phyloP scores from a whole-genome alignment of 495 filamentous ascomycete genomes.

The Neurospora terricola region DNA sequence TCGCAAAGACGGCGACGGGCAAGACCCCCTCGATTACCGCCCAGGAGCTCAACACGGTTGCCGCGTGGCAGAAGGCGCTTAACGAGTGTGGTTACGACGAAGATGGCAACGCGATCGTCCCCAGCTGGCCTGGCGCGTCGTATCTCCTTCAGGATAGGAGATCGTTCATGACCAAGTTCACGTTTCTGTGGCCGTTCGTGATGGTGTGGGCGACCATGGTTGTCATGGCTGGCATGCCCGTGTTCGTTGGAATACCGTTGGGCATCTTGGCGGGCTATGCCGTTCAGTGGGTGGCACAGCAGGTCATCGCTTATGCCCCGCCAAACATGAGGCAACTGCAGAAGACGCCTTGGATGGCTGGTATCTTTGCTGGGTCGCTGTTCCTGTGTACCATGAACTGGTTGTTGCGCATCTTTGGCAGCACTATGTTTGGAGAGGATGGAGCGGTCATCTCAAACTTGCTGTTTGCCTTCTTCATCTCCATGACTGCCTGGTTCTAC shows the following conservation, averaged over 20 bases:
- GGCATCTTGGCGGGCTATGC: slow-evolving; percentile 53
- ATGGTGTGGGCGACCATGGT: slow-evolving; percentile 59
- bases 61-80: slow-evolving; percentile 75
- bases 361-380: slow-evolving; percentile 80
- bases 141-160: slow-evolving; percentile 61
- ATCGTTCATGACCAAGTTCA: slow-evolving; percentile 68
- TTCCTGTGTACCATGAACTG: slow-evolving; percentile 78
- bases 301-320: slow-evolving; percentile 69
- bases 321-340: slow-evolving; percentile 79
- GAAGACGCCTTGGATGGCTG: slow-evolving; percentile 83
- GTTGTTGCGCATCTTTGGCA: slow-evolving; percentile 60
- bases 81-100: slow-evolving; percentile 75
- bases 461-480: slow-evolving; percentile 53
- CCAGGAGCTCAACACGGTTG: slow-evolving; percentile 75
- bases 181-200: slow-evolving; percentile 82
- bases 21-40: slow-evolving; percentile 81
- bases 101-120: slow-evolving; percentile 57
- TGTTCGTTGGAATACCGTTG: slow-evolving; percentile 67
- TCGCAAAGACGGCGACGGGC: slow-evolving; percentile 72
- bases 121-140: slow-evolving; percentile 46
- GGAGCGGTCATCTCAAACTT: slow-evolving; percentile 65
- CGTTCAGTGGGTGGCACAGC: slow-evolving; percentile 70
- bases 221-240: slow-evolving; percentile 61
- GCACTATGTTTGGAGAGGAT: slow-evolving; percentile 32
- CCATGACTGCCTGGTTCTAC: slow-evolving; percentile 76